Evolutionary conservation across 169 alveolate genomes (phyloP).

Genomic region (Cryptosporidium parvum): DNA sequence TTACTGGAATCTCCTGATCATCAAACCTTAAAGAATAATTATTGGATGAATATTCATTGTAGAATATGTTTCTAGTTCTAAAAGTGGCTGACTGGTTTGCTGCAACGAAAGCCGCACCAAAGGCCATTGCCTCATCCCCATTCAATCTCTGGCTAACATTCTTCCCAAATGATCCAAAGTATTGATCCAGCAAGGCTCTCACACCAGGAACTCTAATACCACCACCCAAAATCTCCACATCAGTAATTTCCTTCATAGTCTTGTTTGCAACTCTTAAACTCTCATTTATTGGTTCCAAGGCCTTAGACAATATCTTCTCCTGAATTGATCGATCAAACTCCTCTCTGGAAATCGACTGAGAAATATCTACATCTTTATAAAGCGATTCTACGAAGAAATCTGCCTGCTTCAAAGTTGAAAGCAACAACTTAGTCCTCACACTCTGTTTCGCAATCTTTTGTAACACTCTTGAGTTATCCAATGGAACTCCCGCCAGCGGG

Average conservation of each 20-base stretch:
- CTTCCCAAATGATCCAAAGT: conserved; percentile 65
- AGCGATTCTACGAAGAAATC: conserved; percentile 69
- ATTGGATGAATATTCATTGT: conserved; percentile 58
- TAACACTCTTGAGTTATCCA: conserved; percentile 44
- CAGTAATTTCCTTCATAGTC: conserved; percentile 75
- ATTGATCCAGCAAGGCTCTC: conserved; percentile 76
- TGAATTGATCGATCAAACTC: conserved; percentile 80
- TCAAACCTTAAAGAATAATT: conserved; percentile 9
- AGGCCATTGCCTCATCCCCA: conserved; percentile 88
- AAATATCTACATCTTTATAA: conserved; percentile 56
- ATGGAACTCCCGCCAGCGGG: conserved; percentile 44
- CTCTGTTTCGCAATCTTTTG: conserved; percentile 70
- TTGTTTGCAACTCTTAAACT: conserved; percentile 77
- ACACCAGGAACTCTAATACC: conserved; percentile 84
- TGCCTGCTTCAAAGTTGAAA: conserved; percentile 62
- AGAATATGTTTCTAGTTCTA: conserved; percentile 45
- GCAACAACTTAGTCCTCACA: conserved; percentile 55
- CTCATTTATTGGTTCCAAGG: conserved; percentile 79
- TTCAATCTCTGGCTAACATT: conserved; percentile 83
- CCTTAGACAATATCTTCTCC: conserved; percentile 63
- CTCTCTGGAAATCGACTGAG: conserved; percentile 75
- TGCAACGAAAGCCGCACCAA: conserved; percentile 85
- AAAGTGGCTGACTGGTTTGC: conserved; percentile 81
- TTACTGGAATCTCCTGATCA: conserved; percentile 8
- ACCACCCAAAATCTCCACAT: conserved; percentile 85